Percentiles rank a stretch among this genome's conserved stretches.
These are phyloP conservation scores for Rhexocercosporidium sp. DNA, from an alignment of 2,329 filamentous ascomycete genomes.

Conservation along the genomic window DNA sequence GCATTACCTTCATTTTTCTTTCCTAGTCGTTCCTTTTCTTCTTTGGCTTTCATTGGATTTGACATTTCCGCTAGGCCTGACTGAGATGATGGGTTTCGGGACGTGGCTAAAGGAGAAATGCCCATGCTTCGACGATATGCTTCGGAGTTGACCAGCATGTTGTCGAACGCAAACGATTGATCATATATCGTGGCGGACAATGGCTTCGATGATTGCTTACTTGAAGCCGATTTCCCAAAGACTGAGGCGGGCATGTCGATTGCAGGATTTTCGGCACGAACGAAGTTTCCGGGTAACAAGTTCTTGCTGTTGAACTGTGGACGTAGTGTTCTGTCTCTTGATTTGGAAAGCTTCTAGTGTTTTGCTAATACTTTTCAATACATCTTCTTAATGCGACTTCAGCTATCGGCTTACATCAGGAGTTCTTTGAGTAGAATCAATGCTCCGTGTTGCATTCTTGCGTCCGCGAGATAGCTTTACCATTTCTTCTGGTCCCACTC, in stretches of 20 bases:
- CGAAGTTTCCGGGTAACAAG: neutral
- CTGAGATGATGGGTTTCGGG: neutral
- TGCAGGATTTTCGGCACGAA: neutral
- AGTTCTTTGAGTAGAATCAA: neutral
- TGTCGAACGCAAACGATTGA: neutral
- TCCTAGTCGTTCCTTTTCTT: neutral
- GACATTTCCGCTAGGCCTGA: neutral
- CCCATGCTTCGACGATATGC: conserved; percentile 2
- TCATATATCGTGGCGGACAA: neutral
- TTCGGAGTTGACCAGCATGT: neutral
- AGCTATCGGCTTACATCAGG: neutral
- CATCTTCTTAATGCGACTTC: neutral
- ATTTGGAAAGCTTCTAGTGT: neutral
- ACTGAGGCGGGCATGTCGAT: conserved; percentile 5
- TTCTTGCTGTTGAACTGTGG: neutral
- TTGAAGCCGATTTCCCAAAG: neutral
- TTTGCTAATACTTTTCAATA: neutral
- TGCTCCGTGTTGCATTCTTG: conserved; percentile 2
- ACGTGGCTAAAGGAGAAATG: neutral
- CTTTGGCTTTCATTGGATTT: neutral
- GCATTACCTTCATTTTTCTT: neutral
- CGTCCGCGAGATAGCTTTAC: neutral
- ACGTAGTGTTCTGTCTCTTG: neutral
- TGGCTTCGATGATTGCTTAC: neutral
- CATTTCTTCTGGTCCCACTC: neutral